These are phyloP conservation scores for Penicillium parvum DNA, from an alignment of 495 filamentous ascomycete species.

Conservation along the genomic window DNA sequence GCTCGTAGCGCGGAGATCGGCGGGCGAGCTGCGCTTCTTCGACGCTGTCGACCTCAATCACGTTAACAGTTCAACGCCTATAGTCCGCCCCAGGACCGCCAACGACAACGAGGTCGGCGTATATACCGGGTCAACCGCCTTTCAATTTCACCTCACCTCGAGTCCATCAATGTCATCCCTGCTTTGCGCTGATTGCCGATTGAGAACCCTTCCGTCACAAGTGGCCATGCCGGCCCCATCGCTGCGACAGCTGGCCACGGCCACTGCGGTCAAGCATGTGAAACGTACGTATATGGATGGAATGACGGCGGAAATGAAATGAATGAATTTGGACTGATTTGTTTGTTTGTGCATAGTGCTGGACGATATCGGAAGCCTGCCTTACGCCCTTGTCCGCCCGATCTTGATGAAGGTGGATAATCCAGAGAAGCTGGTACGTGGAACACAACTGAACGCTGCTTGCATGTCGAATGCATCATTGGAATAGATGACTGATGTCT, in stretches of 20 bases:
- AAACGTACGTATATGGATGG: constrained; percentile 36
- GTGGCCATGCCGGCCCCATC: constrained; percentile 40
- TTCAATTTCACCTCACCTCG: not conserved
- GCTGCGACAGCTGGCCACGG: constrained; percentile 38
- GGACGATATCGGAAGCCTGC: constrained; percentile 59
- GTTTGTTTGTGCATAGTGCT: constrained; percentile 36
- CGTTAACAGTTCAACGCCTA: not conserved
- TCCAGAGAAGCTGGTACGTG: constrained; percentile 59
- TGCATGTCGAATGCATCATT: not conserved
- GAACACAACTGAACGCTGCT: not conserved
- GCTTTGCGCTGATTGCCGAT: constrained; percentile 7
- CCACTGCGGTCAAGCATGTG: constrained; percentile 44
- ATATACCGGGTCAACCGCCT: not conserved
- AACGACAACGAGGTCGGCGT: not conserved
- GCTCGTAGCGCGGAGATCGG: constrained; percentile 1
- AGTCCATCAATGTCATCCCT: constrained; percentile 16
- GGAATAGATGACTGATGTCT: too few species aligned
- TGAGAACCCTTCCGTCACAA: constrained; percentile 11
- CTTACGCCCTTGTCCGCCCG: constrained; percentile 55
- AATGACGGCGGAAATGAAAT: not conserved
- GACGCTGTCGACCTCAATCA: not conserved
- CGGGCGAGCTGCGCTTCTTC: not conserved
- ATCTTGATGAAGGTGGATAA: constrained; percentile 60
- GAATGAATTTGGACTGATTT: not conserved
- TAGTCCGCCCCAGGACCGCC: too few species aligned